Evolutionary conservation across 176 grass and related monocot species (phyloP), one percentile per base, ranked within the genome.

Genomic region (Musa beccarii): DNA sequence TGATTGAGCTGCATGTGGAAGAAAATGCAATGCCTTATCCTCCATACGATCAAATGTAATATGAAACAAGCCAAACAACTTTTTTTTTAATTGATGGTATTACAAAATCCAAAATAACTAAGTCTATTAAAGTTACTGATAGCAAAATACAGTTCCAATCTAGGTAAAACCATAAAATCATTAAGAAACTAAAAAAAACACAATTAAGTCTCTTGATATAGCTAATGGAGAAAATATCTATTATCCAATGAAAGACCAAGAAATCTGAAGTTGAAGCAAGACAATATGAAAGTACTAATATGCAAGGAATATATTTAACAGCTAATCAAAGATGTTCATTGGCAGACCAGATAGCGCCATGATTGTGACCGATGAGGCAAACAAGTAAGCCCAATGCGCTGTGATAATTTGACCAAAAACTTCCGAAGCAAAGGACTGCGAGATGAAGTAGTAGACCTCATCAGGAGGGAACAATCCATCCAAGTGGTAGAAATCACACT

Each of bases 381-480:
- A 80, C 82, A 93, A 82, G 89, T 79, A 78, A 93, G 77, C 59
- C 84, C 88, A 80, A 89, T 74, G 69, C 94, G 82, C 59, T 98
- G 94, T 52, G 88, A 81, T 74, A 98, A 73, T 85, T 98, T 98
- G 54, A 98, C 82, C 78, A 93, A 78, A 78, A 89, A 85, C 87
- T 98, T 98, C 72, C 90, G 85, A 83, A 98, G 94, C 52, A 98
- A 92, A 15, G 94, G 66, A 79, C 88, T 98, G 59, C 86, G 89
- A 79, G 76, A 64, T 80, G 90, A 83, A 83, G 81, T 76, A 66
- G 79, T 87, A 72, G 88, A 89, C 76, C 87, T 98, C 86, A 98
- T 93, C 75, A 93, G 73, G 76, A 84, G 63, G 68, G 86, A 93
- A 85, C 75, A 84, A 89, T 98, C 86, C 53, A 65, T 85, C 94